Evolutionary conservation across 1,284 basidiomycete genomes (phyloP).

Genomic region (Cystobasidiaceae sp.): DNA sequence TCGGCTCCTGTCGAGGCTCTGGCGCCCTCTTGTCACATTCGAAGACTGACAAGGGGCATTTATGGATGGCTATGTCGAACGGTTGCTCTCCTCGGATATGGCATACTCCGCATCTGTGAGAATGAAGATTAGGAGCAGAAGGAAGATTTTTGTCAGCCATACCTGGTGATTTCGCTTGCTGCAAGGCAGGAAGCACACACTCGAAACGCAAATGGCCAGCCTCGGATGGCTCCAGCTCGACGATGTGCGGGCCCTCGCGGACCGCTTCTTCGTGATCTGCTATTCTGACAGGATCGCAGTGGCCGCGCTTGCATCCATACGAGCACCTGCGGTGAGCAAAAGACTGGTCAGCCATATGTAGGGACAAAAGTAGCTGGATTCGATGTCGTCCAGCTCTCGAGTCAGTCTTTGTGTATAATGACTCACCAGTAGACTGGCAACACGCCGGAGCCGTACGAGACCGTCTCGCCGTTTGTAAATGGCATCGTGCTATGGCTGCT

Average conservation of each 20-base stretch:
- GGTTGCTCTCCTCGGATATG: conserved; percentile 19
- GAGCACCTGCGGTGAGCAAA: neutral
- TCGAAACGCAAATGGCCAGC: conserved; percentile 7
- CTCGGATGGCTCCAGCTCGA: neutral
- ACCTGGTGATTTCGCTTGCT: no score
- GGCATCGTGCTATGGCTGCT: conserved; percentile 8
- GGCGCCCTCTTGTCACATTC: conserved; percentile 10
- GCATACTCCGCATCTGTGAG: conserved; percentile 19
- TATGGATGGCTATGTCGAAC: conserved; percentile 24
- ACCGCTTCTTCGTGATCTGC: conserved; percentile 18
- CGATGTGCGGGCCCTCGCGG: conserved; percentile 1
- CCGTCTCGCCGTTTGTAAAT: conserved; percentile 9
- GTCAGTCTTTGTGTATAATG: neutral
- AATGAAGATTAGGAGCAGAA: no score
- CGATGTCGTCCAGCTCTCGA: neutral
- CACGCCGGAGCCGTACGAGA: neutral
- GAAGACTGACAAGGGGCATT: conserved; percentile 12
- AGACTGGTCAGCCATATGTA: neutral
- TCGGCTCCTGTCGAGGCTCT: conserved; percentile 6
- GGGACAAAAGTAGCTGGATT: neutral
- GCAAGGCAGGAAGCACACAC: neutral
- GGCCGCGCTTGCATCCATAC: conserved; percentile 26
- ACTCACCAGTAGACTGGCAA: conserved; percentile 26
- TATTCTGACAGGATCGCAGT: conserved; percentile 9
- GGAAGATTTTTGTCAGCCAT: no score